Evolutionary conservation across 1,139 yeast genomes (phyloP), one percentile per base, ranked within the genome.

Genomic region (Geotrichum siamense): DNA sequence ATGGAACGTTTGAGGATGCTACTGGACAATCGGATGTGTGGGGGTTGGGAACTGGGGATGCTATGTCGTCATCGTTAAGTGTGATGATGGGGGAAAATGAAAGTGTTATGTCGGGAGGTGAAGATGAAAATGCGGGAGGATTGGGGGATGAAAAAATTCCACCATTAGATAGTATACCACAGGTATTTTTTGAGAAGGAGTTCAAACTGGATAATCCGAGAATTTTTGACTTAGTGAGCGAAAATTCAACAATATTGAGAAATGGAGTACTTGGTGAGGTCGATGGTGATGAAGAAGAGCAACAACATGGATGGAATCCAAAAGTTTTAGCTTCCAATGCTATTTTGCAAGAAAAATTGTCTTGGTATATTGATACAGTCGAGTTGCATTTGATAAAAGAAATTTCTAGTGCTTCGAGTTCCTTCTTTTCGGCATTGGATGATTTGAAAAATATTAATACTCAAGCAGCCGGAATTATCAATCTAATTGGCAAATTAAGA

Each of bases 121-220:
- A 28, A 32, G 20, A 17, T 28, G 27, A 21, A 19, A 32, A 23
- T 21, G 10, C 12, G 37, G 39, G 13, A 20, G 16, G 9, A 5
- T 25, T 20, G 19, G 19, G 26, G 10, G 27, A 20, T 4, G 27
- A 4, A 5, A 33, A 39, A 49, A 41, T 53, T 28, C 44, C 62
- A 2, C 58, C 67, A 6, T 45, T 65, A 23, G 56, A 65, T 2
- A 56, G 70, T 1, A 75, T 91, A 2, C 97, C 98, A 0, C 63
- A 65, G 3, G 76, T 85, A 1, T 93, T 76, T 56, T 77, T 81
- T 49, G 76, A 74, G 31, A 68, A 74, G 4, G 74, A 79, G 41
- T 91, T 91, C 63, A 72, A 86, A 51, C 69, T 91, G 32, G 96
- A 91, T 57, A 87, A 93, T 59, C 96, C 96, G 3, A 70, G 96